Conservation (phyloP, 2,329 filamentous ascomycete genomes). For the Scorias spongiosa region DNA sequence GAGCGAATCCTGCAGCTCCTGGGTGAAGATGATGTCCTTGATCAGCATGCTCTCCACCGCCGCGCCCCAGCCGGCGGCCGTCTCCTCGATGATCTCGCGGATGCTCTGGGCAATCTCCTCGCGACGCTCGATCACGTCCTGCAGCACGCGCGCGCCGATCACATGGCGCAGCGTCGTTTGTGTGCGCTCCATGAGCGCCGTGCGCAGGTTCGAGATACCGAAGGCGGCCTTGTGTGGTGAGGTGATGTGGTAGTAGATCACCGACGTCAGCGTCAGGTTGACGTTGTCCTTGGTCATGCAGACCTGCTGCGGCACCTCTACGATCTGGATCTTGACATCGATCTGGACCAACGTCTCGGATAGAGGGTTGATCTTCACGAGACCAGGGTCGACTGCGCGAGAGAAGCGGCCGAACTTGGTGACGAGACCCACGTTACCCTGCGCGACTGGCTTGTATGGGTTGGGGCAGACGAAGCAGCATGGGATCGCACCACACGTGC, state of each 20-base stretch:
- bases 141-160: conserved; percentile 83
- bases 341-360: conserved; percentile 80
- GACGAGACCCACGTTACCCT: conserved; percentile 89
- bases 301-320: conserved; percentile 86
- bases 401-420: conserved; percentile 94
- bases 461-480: conserved; percentile 90
- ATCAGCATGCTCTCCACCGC: conserved; percentile 97
- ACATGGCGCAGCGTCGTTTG: conserved; percentile 96
- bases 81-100: conserved; percentile 93
- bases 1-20: conserved; percentile 86
- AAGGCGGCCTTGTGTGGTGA: conserved; percentile 94
- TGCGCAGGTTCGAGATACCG: conserved; percentile 84
- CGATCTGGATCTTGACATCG: conserved; percentile 98
- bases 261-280: conserved; percentile 78
- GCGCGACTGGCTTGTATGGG: conserved; percentile 80
- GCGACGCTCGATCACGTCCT: conserved; percentile 95
- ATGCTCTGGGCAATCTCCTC: conserved; percentile 95
- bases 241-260: conserved; percentile 98
- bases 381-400: conserved; percentile 86
- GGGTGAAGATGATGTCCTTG: conserved; percentile 96
- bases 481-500: conserved; percentile 70
- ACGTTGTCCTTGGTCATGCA: conserved; percentile 99
- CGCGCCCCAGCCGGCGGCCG: conserved; percentile 85
- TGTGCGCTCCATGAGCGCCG: conserved; percentile 93
- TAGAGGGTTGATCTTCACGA: conserved; percentile 94